These are phyloP conservation scores for Stachybotrys elegans DNA, from an alignment of 2,329 filamentous ascomycete species.

Conservation along the genomic window DNA sequence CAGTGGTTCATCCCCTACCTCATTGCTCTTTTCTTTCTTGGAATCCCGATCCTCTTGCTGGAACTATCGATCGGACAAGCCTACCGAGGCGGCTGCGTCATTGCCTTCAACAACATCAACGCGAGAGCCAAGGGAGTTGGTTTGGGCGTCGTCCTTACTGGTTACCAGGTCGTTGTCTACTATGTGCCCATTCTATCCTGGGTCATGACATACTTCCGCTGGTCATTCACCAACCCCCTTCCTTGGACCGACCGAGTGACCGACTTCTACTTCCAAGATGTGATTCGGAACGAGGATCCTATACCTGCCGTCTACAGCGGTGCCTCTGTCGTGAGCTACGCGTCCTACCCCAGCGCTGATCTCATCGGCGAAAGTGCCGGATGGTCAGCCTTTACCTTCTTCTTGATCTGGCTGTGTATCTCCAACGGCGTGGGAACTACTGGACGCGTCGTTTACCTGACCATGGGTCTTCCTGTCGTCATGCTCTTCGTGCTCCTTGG, in stretches of 20 bases:
- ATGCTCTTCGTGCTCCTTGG: conserved; percentile 48
- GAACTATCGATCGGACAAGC: conserved; percentile 63
- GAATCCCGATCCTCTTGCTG: conserved; percentile 47
- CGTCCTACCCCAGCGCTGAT: conserved; percentile 34
- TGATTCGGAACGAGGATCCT: conserved; percentile 24
- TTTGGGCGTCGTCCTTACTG: conserved; percentile 42
- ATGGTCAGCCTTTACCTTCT: conserved; percentile 51
- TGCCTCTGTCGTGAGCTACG: conserved; percentile 25
- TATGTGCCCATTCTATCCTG: conserved; percentile 49
- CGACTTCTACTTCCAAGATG: conserved; percentile 39
- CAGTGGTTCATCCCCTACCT: conserved; percentile 54
- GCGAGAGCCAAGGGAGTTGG: conserved; percentile 45
- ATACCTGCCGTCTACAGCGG: conserved; percentile 4
- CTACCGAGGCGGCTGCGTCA: conserved; percentile 45
- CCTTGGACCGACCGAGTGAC: conserved; percentile 42
- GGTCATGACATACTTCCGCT: conserved; percentile 52
- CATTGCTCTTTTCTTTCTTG: conserved; percentile 43
- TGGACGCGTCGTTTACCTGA: conserved; percentile 50
- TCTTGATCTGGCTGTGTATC: conserved; percentile 51
- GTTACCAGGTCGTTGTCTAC: conserved; percentile 46
- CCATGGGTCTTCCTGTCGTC: conserved; percentile 50
- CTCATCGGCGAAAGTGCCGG: conserved; percentile 48
- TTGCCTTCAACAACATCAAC: conserved; percentile 45
- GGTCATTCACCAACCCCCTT: conserved; percentile 45
- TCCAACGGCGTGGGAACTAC: conserved; percentile 51